phyloP scores from a whole-genome alignment of 371 early-diverging fungal species.

The Vairimorpha necatrix region DNA sequence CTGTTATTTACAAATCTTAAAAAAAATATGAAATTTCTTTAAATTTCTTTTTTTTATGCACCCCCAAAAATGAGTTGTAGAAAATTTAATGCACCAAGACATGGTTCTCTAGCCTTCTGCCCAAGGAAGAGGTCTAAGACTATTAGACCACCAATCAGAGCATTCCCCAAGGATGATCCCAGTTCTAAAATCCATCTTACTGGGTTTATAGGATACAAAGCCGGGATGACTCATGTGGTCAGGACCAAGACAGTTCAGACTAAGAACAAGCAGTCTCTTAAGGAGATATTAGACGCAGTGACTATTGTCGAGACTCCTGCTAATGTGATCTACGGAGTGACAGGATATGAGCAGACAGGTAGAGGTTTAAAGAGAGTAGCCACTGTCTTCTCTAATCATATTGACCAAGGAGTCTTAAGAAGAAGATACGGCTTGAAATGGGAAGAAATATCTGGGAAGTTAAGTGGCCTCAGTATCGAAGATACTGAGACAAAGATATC shows the following conservation, averaged over 20 bases:
- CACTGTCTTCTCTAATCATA: conserved; percentile 96
- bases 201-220: conserved; percentile 98
- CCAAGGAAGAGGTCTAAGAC: conserved; percentile 91
- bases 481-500: conserved; percentile 77
- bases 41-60: too few species aligned
- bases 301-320: conserved; percentile 96
- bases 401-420: conserved; percentile 89
- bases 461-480: conserved; percentile 76
- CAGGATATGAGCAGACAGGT: conserved; percentile 97
- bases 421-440: conserved; percentile 95
- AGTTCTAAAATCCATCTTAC: conserved; percentile 90
- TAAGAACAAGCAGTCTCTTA: conserved; percentile 53
- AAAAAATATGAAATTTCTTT: too few species aligned
- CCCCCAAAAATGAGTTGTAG: conserved; percentile 65
- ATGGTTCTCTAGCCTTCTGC: conserved; percentile 94
- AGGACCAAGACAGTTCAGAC: conserved; percentile 81
- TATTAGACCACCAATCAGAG: conserved; percentile 87
- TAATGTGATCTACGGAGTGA: conserved; percentile 93
- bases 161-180: conserved; percentile 94
- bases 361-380: conserved; percentile 88
- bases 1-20: too few species aligned
- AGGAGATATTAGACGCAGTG: conserved; percentile 98
- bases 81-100: conserved; percentile 78
- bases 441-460: conserved; percentile 97
- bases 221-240: conserved; percentile 99